Conservation (phyloP, 192 early-diverging fungal species). For the Oehlia diaphana region DNA sequence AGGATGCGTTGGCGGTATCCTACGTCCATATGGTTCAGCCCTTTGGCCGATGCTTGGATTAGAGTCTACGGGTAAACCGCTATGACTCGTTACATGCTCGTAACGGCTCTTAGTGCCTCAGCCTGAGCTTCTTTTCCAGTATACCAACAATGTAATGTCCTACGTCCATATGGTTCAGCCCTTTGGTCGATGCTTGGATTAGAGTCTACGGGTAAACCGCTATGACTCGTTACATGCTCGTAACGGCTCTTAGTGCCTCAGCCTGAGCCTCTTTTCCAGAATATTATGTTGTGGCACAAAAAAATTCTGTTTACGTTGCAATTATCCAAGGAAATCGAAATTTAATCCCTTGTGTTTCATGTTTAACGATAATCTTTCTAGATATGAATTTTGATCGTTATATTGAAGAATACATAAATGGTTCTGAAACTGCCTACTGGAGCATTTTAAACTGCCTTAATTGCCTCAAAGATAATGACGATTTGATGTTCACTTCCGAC, state of each 20-base stretch:
- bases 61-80: slow-evolving; percentile 26
- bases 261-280: slow-evolving; percentile 23
- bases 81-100: slow-evolving; percentile 21
- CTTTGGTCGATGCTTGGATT: slow-evolving; percentile 26
- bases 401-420: too few species aligned
- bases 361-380: too few species aligned
- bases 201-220: slow-evolving; percentile 26
- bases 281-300: background rate
- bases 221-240: slow-evolving; percentile 21
- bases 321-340: too few species aligned
- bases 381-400: too few species aligned
- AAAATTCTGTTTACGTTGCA: too few species aligned
- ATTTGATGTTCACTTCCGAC: too few species aligned
- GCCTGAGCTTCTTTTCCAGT: slow-evolving; percentile 20
- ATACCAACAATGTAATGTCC: background rate
- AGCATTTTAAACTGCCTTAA: too few species aligned
- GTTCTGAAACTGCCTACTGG: too few species aligned
- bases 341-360: too few species aligned
- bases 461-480: too few species aligned
- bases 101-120: too few species aligned
- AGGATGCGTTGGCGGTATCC: background rate
- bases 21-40: slow-evolving; percentile 23
- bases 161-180: slow-evolving; percentile 23
- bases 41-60: slow-evolving; percentile 26
- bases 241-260: too few species aligned